Evolutionary conservation across 2,329 filamentous ascomycete species (phyloP).

Genomic region (Alternaria gaisen): DNA sequence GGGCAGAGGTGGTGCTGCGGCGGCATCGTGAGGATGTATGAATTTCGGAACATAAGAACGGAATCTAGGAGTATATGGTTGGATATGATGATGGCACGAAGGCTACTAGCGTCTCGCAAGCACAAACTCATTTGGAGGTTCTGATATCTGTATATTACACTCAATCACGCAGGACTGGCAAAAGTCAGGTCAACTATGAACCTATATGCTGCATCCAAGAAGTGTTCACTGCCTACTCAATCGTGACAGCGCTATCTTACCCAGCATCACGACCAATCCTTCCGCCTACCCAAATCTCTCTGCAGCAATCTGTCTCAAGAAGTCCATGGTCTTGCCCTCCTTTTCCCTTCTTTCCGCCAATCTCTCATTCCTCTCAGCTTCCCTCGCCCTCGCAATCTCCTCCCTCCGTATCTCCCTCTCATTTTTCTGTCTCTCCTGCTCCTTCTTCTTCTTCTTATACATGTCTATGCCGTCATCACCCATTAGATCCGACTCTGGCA

Average conservation of each 20-base stretch:
- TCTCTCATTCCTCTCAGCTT: constrained; percentile 82
- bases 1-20: neutral
- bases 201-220: neutral
- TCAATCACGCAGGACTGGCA: neutral
- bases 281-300: constrained; percentile 64
- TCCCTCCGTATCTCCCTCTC: constrained; percentile 85
- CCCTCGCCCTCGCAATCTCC: constrained; percentile 77
- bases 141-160: neutral
- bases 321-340: constrained; percentile 85
- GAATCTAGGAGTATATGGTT: neutral
- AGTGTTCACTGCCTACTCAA: neutral
- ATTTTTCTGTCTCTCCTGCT: constrained; percentile 75
- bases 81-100: neutral
- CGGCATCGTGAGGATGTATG: neutral
- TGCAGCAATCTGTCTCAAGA: constrained; percentile 79
- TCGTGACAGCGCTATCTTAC: neutral
- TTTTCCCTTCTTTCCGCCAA: constrained; percentile 74
- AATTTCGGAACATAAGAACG: neutral
- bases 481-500: constrained; percentile 80
- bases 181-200: neutral
- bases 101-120: neutral
- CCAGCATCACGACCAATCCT: accelerated
- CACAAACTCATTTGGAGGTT: neutral
- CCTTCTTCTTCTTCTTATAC: constrained; percentile 72
- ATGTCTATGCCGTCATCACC: constrained; percentile 72